phyloP scores from a whole-genome alignment of 225 moss, liverwort and hornwort genomes.

The Neckera pumila region DNA sequence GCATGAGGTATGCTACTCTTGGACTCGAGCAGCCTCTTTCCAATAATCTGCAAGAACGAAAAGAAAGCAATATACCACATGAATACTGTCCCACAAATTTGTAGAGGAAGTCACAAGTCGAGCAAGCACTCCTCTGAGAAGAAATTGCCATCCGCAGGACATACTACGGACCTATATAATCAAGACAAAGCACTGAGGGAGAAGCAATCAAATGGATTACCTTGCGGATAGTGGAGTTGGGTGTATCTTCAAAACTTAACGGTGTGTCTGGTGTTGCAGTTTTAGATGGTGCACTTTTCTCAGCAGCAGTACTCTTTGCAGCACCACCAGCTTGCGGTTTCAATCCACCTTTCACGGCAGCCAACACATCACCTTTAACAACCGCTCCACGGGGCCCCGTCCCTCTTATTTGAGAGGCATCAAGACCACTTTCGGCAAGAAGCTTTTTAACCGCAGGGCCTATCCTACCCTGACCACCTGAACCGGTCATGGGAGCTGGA shows the following conservation, averaged over 20 bases:
- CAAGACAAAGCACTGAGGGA: neutral
- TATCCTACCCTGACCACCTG: slow-evolving; percentile 33
- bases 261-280: slow-evolving; percentile 15
- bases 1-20: slow-evolving; percentile 76
- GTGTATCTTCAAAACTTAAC: slow-evolving; percentile 48
- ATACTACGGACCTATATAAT: neutral
- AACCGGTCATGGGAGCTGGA: slow-evolving; percentile 33
- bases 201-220: slow-evolving; percentile 13
- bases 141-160: neutral
- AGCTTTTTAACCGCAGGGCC: slow-evolving; percentile 87
- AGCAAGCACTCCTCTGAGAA: neutral
- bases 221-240: slow-evolving; percentile 84
- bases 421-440: slow-evolving; percentile 82
- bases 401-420: slow-evolving; percentile 66
- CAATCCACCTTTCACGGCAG: slow-evolving; percentile 69
- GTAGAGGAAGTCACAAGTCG: neutral
- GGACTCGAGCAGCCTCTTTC: slow-evolving; percentile 77
- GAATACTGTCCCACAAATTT: neutral
- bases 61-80: neutral
- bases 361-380: slow-evolving; percentile 83
- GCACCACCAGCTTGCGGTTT: slow-evolving; percentile 40
- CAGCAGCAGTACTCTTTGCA: slow-evolving; percentile 10
- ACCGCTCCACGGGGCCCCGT: slow-evolving; percentile 87
- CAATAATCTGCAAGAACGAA: slow-evolving; percentile 61
- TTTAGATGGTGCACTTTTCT: slow-evolving; percentile 29